Conservation (phyloP, 805 yeast genomes). For the Yarrowia sp. region DNA sequence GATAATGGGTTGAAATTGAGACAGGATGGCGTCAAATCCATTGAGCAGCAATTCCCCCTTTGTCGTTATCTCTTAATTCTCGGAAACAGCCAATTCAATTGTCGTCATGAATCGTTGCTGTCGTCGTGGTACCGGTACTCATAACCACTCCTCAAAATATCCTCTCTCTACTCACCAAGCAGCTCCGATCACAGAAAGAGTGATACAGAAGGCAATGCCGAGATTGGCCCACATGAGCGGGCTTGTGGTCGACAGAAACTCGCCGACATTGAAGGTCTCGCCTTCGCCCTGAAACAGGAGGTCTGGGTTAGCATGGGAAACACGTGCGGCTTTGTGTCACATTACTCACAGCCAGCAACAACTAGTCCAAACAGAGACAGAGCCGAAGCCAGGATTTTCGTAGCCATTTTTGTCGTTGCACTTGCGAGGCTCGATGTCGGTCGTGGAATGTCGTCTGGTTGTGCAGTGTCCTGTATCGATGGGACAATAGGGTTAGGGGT, state of each 20-base stretch:
- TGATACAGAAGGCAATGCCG: constrained; percentile 91
- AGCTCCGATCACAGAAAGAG: constrained; percentile 94
- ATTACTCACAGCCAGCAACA: constrained; percentile 35
- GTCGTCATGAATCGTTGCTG: too few relatives aligned
- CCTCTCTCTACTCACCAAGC: constrained; percentile 68
- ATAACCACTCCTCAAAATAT: too few relatives aligned
- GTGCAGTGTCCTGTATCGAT: constrained; percentile 15
- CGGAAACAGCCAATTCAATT: too few relatives aligned
- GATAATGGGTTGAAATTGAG: too few relatives aligned
- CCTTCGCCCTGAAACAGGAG: constrained; percentile 87
- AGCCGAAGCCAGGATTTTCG: constrained; percentile 32
- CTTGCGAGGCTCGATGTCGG: constrained; percentile 18
- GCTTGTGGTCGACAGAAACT: constrained; percentile 80
- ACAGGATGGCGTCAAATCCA: too few relatives aligned
- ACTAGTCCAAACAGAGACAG: constrained; percentile 29
- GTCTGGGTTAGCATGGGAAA: constrained; percentile 24
- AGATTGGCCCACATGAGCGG: constrained; percentile 97
- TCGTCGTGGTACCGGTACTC: too few relatives aligned
- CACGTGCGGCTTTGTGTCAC: not conserved
- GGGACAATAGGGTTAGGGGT: constrained; percentile 26
- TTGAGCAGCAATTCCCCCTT: too few relatives aligned
- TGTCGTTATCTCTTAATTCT: too few relatives aligned
- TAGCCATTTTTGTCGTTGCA: constrained; percentile 30
- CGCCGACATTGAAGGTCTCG: constrained; percentile 89
- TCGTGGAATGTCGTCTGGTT: not conserved